Conservation (phyloP, 257 asterid species). For the Linderniella brevidens region DNA sequence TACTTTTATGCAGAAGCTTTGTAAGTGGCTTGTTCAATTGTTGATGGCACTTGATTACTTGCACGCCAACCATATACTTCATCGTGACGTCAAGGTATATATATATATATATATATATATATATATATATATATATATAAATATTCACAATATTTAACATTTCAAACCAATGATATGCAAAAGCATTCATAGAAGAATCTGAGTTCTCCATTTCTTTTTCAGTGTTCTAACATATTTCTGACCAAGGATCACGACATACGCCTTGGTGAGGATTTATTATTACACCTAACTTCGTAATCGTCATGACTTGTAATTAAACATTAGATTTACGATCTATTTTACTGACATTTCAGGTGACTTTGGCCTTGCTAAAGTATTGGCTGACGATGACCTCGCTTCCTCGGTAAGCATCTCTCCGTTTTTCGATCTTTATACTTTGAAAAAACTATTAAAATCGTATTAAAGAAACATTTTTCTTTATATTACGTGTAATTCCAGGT, state of each 20-base stretch:
- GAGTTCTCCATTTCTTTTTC: conserved; percentile 16
- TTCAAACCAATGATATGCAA: neutral
- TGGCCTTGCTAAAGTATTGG: conserved; percentile 91
- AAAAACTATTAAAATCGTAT: no score
- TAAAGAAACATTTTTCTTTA: neutral
- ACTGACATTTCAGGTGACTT: conserved; percentile 58
- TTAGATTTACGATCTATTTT: neutral
- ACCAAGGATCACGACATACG: conserved; percentile 87
- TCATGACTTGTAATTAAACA: neutral
- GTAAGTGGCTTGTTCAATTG: conserved; percentile 93
- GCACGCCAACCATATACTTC: conserved; percentile 78
- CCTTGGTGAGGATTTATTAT: conserved; percentile 36
- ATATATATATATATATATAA: conserved; percentile 12
- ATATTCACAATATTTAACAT: neutral
- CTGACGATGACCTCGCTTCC: conserved; percentile 88
- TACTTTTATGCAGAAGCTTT: conserved; percentile 53
- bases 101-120: conserved; percentile 9
- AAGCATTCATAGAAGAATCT: conserved; percentile 4
- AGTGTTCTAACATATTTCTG: conserved; percentile 96
- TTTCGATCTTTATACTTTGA: conserved; percentile 1
- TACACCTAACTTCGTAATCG: neutral
- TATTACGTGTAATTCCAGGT: conserved; percentile 30
- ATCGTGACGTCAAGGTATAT: conserved; percentile 94
- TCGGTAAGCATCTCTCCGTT: conserved; percentile 47
- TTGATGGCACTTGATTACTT: conserved; percentile 90